These are phyloP conservation scores for Nakazawaea wickerhamii DNA, from an alignment of 805 yeast species.

Conservation along the genomic window DNA sequence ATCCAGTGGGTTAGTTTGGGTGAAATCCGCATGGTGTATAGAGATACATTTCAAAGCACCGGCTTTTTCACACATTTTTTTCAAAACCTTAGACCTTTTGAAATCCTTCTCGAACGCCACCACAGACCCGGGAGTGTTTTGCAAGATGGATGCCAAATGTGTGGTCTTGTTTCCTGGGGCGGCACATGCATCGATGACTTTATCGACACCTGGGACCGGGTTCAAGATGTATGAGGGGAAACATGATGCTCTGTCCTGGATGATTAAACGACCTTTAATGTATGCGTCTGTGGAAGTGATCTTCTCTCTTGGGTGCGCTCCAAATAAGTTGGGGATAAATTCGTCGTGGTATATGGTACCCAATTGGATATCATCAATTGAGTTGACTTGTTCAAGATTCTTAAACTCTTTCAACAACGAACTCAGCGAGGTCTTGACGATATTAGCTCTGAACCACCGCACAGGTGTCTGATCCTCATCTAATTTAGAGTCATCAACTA, in stretches of 20 bases:
- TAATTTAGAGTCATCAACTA: constrained; percentile 47
- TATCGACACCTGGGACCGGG: constrained; percentile 48
- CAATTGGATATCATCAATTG: constrained; percentile 35
- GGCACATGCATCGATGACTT: constrained; percentile 88
- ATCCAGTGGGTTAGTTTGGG: constrained; percentile 50
- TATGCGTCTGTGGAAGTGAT: constrained; percentile 67
- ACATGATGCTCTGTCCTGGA: constrained; percentile 96
- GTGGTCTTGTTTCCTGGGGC: constrained; percentile 99
- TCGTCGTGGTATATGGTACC: constrained; percentile 71
- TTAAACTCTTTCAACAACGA: constrained; percentile 35
- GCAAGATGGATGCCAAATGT: constrained; percentile 69
- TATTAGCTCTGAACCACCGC: constrained; percentile 76
- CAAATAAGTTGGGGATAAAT: constrained; percentile 71
- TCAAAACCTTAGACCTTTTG: constrained; percentile 61
- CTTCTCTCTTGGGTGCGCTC: constrained; percentile 72
- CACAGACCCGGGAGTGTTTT: constrained; percentile 38
- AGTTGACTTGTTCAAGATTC: constrained; percentile 40
- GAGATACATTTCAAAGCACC: constrained; percentile 47
- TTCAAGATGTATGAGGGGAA: constrained; percentile 85
- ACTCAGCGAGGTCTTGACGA: constrained; percentile 42
- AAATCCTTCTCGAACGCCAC: constrained; percentile 86
- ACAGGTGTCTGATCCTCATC: constrained; percentile 57
- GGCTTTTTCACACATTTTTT: constrained; percentile 76
- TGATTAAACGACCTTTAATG: constrained; percentile 69
- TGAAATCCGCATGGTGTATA: constrained; percentile 53